Percentiles rank a stretch among this genome's conserved stretches.
These are phyloP conservation scores for Logfia minima DNA, from an alignment of 129 eudicot species.

Conservation along the genomic window DNA sequence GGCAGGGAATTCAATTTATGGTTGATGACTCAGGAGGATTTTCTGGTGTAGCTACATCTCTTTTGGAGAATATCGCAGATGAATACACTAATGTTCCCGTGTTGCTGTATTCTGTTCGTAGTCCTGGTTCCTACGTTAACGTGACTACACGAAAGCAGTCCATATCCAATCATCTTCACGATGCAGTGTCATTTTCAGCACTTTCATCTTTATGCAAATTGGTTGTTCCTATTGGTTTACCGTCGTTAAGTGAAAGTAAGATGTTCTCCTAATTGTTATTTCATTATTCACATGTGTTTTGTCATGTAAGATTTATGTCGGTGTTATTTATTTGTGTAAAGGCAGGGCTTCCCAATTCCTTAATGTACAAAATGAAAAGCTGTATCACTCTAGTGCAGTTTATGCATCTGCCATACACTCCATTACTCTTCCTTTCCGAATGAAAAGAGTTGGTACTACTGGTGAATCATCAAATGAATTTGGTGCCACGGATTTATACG, in stretches of 20 bases:
- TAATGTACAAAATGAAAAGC: slow-evolving; percentile 56
- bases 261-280: neutral
- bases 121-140: slow-evolving; percentile 44
- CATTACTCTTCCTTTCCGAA: slow-evolving; percentile 75
- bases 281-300: neutral
- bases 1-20: slow-evolving; percentile 80
- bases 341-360: slow-evolving; percentile 63
- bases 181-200: slow-evolving; percentile 79
- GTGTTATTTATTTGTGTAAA: slow-evolving; percentile 21
- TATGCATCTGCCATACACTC: slow-evolving; percentile 95
- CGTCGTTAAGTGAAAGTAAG: slow-evolving; percentile 68
- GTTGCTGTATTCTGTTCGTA: slow-evolving; percentile 62
- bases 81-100: slow-evolving; percentile 80
- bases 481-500: slow-evolving; percentile 61
- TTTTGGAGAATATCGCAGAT: slow-evolving; percentile 79
- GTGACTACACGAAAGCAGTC: slow-evolving; percentile 39
- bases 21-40: slow-evolving; percentile 91
- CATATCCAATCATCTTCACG: slow-evolving; percentile 59
- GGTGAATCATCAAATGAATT: slow-evolving; percentile 38
- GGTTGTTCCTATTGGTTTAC: slow-evolving; percentile 80
- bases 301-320: neutral
- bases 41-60: slow-evolving; percentile 75
- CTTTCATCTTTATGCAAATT: slow-evolving; percentile 69
- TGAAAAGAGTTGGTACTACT: slow-evolving; percentile 61
- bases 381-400: slow-evolving; percentile 80